phyloP scores from a whole-genome alignment of 352 stramenopile species.

The Phytophthora crassamura region DNA sequence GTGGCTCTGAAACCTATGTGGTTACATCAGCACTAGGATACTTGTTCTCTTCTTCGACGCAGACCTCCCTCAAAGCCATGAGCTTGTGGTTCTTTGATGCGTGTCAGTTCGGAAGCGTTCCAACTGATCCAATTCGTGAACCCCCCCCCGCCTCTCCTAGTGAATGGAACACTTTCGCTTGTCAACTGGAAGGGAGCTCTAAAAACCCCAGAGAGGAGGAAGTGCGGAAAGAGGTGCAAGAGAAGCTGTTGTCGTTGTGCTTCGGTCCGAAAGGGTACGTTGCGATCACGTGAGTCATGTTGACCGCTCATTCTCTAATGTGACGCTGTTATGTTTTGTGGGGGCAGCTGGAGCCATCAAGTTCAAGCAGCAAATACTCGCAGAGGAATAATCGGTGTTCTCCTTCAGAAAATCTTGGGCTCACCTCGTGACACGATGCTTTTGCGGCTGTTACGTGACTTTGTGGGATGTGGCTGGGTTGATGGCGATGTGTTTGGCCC shows the following conservation, averaged over 20 bases:
- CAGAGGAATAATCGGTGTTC: constrained; percentile 26
- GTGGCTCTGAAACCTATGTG: background rate
- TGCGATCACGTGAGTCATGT: background rate
- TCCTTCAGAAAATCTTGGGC: constrained; percentile 53
- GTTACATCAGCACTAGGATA: constrained; percentile 28
- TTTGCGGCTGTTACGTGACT: constrained; percentile 52
- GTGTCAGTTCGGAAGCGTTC: constrained; percentile 30
- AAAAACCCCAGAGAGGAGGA: background rate
- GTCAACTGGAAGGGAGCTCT: background rate
- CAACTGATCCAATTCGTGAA: background rate
- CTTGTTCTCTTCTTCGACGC: constrained; percentile 28
- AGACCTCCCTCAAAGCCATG: constrained; percentile 27
- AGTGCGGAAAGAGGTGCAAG: constrained; percentile 26
- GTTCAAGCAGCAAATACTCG: constrained; percentile 19
- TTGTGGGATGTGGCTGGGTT: constrained; percentile 47
- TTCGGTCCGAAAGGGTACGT: constrained; percentile 43
- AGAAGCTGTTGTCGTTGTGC: constrained; percentile 38
- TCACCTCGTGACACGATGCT: constrained; percentile 50
- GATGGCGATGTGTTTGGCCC: constrained; percentile 24
- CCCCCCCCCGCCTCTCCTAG: constrained; percentile 10
- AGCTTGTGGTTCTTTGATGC: constrained; percentile 40
- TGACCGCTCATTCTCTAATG: background rate
- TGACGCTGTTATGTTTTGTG: background rate
- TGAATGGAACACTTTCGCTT: constrained; percentile 21
- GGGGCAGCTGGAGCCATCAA: constrained; percentile 41